Evolutionary conservation across 2,329 filamentous ascomycete genomes (phyloP).

Genomic region (Karstenula rhodostoma): DNA sequence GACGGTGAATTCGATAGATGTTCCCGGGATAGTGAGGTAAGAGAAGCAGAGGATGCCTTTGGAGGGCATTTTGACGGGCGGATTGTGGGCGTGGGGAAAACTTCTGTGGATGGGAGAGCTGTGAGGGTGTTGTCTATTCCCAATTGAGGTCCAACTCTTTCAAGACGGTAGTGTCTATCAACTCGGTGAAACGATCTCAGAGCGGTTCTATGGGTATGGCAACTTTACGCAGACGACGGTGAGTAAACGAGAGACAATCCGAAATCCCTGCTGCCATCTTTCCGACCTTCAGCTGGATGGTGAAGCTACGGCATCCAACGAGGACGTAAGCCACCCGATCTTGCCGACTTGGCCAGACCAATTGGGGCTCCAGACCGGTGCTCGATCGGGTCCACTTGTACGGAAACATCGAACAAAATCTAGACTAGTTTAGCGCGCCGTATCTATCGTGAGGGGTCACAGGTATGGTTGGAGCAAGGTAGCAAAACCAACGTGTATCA

Average conservation of each 20-base stretch:
- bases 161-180: too few species aligned
- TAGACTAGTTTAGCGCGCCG: slow-evolving; percentile 3
- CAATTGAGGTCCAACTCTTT: neutral
- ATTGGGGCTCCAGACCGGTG: neutral
- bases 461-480: neutral
- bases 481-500: too few species aligned
- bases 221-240: neutral
- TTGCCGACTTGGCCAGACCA: slow-evolving; percentile 14
- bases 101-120: neutral
- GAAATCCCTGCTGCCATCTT: neutral
- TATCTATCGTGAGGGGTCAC: neutral
- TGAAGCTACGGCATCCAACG: neutral
- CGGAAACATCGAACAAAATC: slow-evolving; percentile 11
- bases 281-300: neutral
- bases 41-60: slow-evolving; percentile 45
- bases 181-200: neutral
- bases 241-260: neutral
- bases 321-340: slow-evolving; percentile 7
- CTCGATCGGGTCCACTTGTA: slow-evolving; percentile 4
- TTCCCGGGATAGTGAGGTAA: slow-evolving; percentile 48
- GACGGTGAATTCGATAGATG: slow-evolving; percentile 56
- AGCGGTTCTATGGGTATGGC: neutral
- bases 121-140: neutral
- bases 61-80: slow-evolving; percentile 38
- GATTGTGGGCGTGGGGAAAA: neutral